phyloP scores from a whole-genome alignment of 441 rosid genomes.

The Erodium chrysanthum region DNA sequence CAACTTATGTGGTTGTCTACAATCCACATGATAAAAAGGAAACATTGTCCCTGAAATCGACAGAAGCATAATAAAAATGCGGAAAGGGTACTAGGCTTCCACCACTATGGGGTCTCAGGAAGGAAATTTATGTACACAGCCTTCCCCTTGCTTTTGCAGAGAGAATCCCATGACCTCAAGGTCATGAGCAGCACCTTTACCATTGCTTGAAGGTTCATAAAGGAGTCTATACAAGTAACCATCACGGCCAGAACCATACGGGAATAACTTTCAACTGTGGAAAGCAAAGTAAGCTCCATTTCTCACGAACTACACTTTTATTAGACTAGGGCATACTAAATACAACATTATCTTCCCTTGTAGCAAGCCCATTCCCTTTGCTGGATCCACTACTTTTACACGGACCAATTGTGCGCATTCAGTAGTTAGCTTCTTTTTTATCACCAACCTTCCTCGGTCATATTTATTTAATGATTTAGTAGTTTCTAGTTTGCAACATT shows the following conservation, averaged over 20 bases:
- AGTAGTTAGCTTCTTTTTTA: neutral
- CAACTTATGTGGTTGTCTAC: constrained; percentile 6
- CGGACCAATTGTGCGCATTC: neutral
- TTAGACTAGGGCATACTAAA: neutral
- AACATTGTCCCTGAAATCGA: neutral
- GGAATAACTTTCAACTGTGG: constrained; percentile 1
- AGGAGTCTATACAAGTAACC: neutral
- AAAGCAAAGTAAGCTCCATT: neutral
- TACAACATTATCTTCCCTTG: neutral
- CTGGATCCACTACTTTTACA: neutral
- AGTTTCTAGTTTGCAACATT: neutral
- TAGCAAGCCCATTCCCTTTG: neutral
- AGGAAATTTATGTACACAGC: neutral
- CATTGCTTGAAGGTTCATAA: neutral
- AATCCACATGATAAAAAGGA: constrained; percentile 1
- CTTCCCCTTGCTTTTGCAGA: neutral
- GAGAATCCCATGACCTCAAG: neutral
- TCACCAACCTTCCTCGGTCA: neutral
- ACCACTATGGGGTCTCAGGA: neutral
- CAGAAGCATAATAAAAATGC: neutral
- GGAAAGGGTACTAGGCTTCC: neutral
- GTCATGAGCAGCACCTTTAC: neutral
- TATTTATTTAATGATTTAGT: neutral
- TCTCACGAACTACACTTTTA: neutral
- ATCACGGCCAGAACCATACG: neutral